These are phyloP conservation scores for Casuarina equisetifolia DNA, from an alignment of 306 rosid genomes.

Conservation along the genomic window DNA sequence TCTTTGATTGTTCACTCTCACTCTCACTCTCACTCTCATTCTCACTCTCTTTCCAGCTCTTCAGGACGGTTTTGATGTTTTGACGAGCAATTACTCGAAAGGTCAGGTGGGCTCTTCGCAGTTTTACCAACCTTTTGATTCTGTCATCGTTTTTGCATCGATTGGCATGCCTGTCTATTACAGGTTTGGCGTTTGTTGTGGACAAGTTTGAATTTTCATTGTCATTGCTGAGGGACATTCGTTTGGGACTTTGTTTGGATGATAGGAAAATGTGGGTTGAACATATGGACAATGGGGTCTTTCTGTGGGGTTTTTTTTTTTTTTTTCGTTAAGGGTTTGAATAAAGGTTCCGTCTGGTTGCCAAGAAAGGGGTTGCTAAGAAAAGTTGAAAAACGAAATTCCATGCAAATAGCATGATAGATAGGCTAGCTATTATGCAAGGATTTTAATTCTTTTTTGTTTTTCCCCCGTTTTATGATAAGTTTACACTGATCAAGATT, in stretches of 20 bases:
- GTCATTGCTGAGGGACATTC: neutral
- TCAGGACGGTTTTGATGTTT: neutral
- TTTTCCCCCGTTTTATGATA: neutral
- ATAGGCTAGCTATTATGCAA: neutral
- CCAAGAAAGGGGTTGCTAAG: neutral
- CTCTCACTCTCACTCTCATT: neutral
- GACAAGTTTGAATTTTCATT: neutral
- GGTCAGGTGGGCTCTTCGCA: neutral
- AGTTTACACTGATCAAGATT: neutral
- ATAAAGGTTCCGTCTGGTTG: neutral
- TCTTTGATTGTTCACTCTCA: neutral
- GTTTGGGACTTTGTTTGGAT: slow-evolving; percentile 7
- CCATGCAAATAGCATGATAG: neutral
- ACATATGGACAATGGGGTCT: neutral
- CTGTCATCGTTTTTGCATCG: neutral
- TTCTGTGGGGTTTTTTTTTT: neutral
- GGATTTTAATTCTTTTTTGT: neutral
- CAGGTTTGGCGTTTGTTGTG: neutral
- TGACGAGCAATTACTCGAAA: neutral
- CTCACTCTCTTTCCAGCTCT: neutral
- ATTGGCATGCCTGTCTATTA: neutral
- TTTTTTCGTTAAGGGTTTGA: neutral
- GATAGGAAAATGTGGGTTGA: neutral
- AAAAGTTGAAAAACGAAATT: neutral
- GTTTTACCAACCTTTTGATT: neutral